Base-by-base conservation (phyloP, 2,329 filamentous ascomycete genomes). In the Penicillium olsonii region DNA sequence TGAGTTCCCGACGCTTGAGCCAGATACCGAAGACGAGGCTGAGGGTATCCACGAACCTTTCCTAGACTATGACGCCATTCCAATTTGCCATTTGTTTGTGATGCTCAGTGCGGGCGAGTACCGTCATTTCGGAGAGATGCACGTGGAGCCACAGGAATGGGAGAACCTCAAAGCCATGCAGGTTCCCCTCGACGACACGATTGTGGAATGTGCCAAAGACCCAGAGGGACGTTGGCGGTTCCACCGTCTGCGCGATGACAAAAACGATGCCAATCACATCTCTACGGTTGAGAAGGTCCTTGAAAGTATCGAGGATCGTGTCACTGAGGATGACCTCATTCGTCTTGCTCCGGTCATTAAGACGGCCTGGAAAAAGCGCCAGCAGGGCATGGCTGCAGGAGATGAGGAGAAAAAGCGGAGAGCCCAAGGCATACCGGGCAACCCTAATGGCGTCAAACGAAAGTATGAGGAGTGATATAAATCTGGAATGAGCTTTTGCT, bases 171-270 rank as follows among this genome's bases (percentile, higher is more conserved):
- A 96, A 71, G 69, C 73, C 2, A 74, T 92, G 44, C 75, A 81
- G 27, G 82, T 92, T 59, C 87, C 89, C 14, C 77, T 97, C n/a
- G 84, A 95, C 65, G 87, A 92, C 55, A 81, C 88, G 43, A 88
- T 99, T 52, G 87, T 97, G 46, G 94, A 99, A 73, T 96, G 91
- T 68, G 90, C 84, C 65, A 84, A 90, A 71, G 90, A 96, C 64
- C 77, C 83, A 2, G 71, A 85, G 49, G 82, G 82, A 15, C 78
- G 85, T 18, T 99, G 94, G 94, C 84, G 91, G 50, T 89, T 90
- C 68, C 87, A 94, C 60, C 85, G 92, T 24, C 92, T 96, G 71
- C 82, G 94, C 44, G 92, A 97, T 64, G 94, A 99, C 71, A 99
- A 99, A 74, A 77, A 79, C 22, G 87, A 96, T 59, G 91, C 89